Percentiles rank a stretch among this genome's conserved stretches.
Evolutionary conservation across 768 basidiomycete species (phyloP).

Genomic region (Suillus weaverae): DNA sequence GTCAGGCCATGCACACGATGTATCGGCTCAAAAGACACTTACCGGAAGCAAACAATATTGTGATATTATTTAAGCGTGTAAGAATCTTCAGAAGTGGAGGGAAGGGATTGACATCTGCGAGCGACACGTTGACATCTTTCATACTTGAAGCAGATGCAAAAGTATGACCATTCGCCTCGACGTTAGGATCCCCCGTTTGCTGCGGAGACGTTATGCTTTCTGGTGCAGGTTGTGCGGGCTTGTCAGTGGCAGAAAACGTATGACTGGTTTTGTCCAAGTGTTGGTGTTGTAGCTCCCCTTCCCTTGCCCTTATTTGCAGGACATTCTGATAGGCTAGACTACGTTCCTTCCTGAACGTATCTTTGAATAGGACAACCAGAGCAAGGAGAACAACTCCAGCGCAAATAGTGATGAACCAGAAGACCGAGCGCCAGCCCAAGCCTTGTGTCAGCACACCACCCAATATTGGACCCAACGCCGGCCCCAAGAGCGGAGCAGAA

Average conservation of each 20-base stretch:
- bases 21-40: conserved; percentile 14
- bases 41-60: conserved; percentile 39
- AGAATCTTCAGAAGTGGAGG: conserved; percentile 57
- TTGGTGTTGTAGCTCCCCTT: conserved; percentile 13
- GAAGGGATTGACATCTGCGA: conserved; percentile 69
- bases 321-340: conserved; percentile 74
- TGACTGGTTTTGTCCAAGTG: conserved; percentile 21
- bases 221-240: not conserved
- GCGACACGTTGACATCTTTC: conserved; percentile 48
- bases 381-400: conserved; percentile 49
- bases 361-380: conserved; percentile 65
- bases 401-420: conserved; percentile 75
- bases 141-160: conserved; percentile 10
- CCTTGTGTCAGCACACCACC: conserved; percentile 64
- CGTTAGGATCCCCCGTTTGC: conserved; percentile 24
- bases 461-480: conserved; percentile 23
- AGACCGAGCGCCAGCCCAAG: conserved; percentile 74
- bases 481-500: conserved; percentile 68
- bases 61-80: conserved; percentile 62
- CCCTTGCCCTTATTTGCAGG: conserved; percentile 42
- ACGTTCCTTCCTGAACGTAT: conserved; percentile 78
- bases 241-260: not conserved
- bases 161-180: conserved; percentile 9
- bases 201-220: not conserved
- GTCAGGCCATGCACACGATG: not conserved